These are phyloP conservation scores for Solanum hybrid DNA, from an alignment of 305 asterid genomes.

Conservation along the genomic window DNA sequence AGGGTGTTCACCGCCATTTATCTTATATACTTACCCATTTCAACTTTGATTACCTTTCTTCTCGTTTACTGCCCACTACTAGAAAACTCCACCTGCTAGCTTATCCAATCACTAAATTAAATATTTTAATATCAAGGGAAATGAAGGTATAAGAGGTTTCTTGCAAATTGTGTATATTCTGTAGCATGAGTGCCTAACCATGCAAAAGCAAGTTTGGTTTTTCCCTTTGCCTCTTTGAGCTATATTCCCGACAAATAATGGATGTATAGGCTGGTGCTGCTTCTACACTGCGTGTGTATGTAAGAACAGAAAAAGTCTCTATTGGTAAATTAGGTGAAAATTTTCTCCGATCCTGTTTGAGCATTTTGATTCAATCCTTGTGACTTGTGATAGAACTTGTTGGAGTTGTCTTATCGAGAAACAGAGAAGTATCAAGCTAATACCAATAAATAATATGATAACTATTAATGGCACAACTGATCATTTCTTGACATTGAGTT, in stretches of 20 bases:
- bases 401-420: neutral
- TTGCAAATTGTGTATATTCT: neutral
- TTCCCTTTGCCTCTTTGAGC: neutral
- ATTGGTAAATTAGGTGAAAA: neutral
- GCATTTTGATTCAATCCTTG: neutral
- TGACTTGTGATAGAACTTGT: neutral
- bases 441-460: neutral
- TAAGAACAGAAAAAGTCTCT: neutral
- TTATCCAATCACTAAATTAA: neutral
- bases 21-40: neutral
- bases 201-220: neutral
- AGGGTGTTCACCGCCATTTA: neutral
- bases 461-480: neutral
- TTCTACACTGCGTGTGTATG: neutral
- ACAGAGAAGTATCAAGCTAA: neutral
- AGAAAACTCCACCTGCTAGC: neutral
- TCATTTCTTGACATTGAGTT: neutral
- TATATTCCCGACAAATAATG: neutral
- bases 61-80: neutral
- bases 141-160: neutral
- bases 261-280: neutral
- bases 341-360: neutral
- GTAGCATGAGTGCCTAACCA: neutral
- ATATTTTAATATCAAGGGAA: neutral
- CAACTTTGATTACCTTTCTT: neutral